Conservation (phyloP, 176 grass and related monocot species). For the Lolium rigidum region DNA sequence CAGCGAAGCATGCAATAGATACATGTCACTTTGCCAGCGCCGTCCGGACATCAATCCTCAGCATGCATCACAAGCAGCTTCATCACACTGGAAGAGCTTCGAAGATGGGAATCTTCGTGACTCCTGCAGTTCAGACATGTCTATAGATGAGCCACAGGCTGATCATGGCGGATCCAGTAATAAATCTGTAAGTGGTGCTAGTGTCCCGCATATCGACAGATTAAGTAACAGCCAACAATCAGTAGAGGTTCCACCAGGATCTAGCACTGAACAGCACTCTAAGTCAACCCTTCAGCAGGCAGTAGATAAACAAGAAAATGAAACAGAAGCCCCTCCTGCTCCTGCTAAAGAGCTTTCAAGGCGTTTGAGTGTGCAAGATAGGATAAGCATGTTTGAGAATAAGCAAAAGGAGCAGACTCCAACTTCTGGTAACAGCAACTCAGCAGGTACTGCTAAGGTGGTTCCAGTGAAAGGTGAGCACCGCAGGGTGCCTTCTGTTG, state of each 20-base stretch:
- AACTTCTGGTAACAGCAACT: conserved; percentile 66
- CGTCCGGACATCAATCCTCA: conserved; percentile 69
- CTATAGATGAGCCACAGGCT: conserved; percentile 74
- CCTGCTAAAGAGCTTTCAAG: conserved; percentile 52
- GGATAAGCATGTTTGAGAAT: conserved; percentile 94
- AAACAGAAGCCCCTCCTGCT: conserved; percentile 46
- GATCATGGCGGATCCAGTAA: conserved; percentile 44
- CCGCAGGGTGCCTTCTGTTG: conserved; percentile 81
- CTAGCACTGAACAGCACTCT: conserved; percentile 42
- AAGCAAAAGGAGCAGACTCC: conserved; percentile 82
- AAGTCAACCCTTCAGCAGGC: conserved; percentile 51
- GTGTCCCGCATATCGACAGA: conserved; percentile 38
- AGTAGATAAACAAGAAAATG: conserved; percentile 56
- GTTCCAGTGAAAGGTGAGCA: conserved; percentile 79
- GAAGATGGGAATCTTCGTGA: conserved; percentile 63
- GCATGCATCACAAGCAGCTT: conserved; percentile 40
- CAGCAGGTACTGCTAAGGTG: conserved; percentile 56
- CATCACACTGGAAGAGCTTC: conserved; percentile 66
- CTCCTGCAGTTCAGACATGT: conserved; percentile 97
- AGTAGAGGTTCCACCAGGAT: conserved; percentile 50
- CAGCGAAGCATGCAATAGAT: conserved; percentile 95
- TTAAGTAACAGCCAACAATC: conserved; percentile 52
- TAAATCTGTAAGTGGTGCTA: conserved; percentile 34
- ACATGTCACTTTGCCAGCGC: conserved; percentile 82
- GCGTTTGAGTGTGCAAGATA: conserved; percentile 90